Evolutionary conservation across 2,329 filamentous ascomycete genomes (phyloP), one percentile per base, ranked within the genome.

Genomic region (Xylaria digitata): DNA sequence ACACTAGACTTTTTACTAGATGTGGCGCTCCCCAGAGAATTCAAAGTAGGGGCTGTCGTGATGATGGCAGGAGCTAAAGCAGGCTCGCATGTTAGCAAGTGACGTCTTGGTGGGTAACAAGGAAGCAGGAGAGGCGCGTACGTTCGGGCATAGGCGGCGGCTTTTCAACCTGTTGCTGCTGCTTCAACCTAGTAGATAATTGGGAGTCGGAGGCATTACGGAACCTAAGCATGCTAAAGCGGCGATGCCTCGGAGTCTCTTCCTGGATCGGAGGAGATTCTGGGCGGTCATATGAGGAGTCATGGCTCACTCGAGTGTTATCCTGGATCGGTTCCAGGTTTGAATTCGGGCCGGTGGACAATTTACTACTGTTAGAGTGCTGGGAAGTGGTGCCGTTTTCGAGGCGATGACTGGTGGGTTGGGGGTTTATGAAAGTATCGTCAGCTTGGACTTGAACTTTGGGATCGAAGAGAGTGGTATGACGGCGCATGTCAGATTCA

Each of bases 191-290:
- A 34, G 89, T 83, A 11, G 93, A 93, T 68, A 98, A 82, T 79
- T 97, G 94, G 57, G 94, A 92, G 81, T 98, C 95, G 8, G 94
- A 97, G 68, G 93, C 94, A 86, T 97, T 94, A 75, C 94, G 92
- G 78, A 96, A 94, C 76, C 91, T 90, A 81, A 97, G 83, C 79
- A 97, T 83, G 63, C 87, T 89, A 76, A 90, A 90, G 68, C 88
- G 86, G 66, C 84, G 85, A 72, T 88, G 85, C 73, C 85, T 89
- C 40, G 80, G 80, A 37, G 80, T 82, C 74, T 88, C 84, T 56
- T 87, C 85, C 72, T 87, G 85, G 61, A 85, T 77, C 15, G 84
- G 82, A 30, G 86, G 86, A 13, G 83, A 83, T 42, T 79, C 80
- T 13, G 84, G 81, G 42, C 83, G 80, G 69, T 72, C 72, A 50